A percentile compares a stretch with the other conserved stretches of the same genome.
Evolutionary conservation across 1,284 basidiomycete species (phyloP).

Genomic region (Fomitopsis betulina): DNA sequence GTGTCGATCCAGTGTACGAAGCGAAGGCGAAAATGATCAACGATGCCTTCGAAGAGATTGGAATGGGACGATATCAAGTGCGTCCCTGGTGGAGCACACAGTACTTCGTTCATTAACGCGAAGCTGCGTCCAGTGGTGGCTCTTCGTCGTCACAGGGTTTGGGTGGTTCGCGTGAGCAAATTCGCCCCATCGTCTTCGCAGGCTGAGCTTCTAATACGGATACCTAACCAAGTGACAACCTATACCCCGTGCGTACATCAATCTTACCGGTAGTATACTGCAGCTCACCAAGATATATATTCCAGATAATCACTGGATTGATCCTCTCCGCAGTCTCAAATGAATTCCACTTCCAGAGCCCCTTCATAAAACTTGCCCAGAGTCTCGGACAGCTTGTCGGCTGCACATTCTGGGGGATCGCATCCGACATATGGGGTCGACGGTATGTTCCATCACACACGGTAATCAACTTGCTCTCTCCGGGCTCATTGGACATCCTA

Average conservation of each 20-base stretch:
- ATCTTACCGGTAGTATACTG: not conserved
- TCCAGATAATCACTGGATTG: constrained; percentile 35
- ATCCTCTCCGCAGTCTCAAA: constrained; percentile 50
- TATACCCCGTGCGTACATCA: not conserved
- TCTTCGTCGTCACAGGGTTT: constrained; percentile 58
- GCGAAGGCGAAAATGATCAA: constrained; percentile 62
- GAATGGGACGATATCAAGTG: constrained; percentile 71
- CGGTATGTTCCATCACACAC: constrained; percentile 18
- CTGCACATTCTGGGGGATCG: constrained; percentile 59
- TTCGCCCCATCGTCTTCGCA: constrained; percentile 5
- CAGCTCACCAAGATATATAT: not conserved
- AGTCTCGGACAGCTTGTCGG: constrained; percentile 63
- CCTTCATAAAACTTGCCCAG: constrained; percentile 50
- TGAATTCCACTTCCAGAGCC: constrained; percentile 50
- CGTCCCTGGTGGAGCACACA: constrained; percentile 6
- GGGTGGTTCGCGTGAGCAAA: constrained; percentile 62
- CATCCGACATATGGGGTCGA: constrained; percentile 58
- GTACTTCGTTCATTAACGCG: not conserved
- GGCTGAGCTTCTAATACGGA: not conserved
- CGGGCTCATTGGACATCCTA: not conserved
- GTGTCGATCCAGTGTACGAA: constrained; percentile 57
- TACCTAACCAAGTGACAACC: not conserved
- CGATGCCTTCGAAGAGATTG: constrained; percentile 63
- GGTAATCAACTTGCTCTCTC: no score
- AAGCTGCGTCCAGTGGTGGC: constrained; percentile 33